A percentile compares a stretch with the other conserved stretches of the same genome.
These are phyloP conservation scores for Salix suchowensis DNA, from an alignment of 345 rosid genomes.

Conservation along the genomic window DNA sequence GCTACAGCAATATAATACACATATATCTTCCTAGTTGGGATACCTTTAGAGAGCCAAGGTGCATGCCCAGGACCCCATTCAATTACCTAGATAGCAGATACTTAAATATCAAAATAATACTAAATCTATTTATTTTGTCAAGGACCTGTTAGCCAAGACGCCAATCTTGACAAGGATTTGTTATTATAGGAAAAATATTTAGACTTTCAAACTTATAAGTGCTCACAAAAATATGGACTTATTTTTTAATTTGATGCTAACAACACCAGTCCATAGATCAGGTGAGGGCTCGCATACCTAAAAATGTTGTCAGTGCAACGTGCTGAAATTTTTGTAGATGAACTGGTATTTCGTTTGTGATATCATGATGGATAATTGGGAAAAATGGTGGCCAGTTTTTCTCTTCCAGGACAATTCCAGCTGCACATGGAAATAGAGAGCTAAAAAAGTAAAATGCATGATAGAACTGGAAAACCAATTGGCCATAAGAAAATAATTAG, in stretches of 20 bases:
- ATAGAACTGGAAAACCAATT: background rate
- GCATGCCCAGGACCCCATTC: background rate
- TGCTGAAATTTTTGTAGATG: slow-evolving; percentile 31
- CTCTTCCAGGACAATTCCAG: slow-evolving; percentile 31
- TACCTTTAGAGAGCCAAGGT: background rate
- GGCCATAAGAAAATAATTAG: background rate
- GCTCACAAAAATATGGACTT: background rate
- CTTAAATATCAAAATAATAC: background rate
- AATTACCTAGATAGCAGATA: background rate
- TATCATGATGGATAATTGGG: slow-evolving; percentile 34
- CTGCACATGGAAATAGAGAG: slow-evolving; percentile 17
- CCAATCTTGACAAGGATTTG: background rate
- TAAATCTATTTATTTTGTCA: background rate
- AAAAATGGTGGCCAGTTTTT: slow-evolving; percentile 38
- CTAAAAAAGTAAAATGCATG: background rate
- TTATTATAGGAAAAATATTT: background rate
- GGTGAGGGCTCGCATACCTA: slow-evolving; percentile 13
- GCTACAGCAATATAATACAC: background rate
- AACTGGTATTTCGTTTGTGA: slow-evolving; percentile 27
- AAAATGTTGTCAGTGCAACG: slow-evolving; percentile 30
- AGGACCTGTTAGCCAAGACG: background rate
- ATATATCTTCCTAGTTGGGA: background rate
- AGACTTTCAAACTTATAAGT: background rate
- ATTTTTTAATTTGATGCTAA: background rate
- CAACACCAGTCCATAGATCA: background rate